Evolutionary conservation across 352 stramenopile genomes (phyloP), one percentile per base, ranked within the genome.

Genomic region (Phytophthora sansomeana): DNA sequence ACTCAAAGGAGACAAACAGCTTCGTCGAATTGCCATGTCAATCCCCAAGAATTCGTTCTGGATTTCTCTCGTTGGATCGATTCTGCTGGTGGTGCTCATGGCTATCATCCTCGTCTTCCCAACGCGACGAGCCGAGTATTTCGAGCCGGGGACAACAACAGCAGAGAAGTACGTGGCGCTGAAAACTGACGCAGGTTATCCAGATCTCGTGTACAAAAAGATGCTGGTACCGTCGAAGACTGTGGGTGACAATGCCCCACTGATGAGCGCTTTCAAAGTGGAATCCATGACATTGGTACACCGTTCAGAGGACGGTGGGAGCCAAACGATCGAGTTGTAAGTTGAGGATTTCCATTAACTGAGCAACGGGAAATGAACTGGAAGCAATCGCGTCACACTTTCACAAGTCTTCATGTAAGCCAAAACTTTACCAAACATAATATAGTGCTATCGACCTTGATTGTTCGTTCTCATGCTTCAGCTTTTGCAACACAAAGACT

Each of bases 1-100:
- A 53, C 71, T 82, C 30, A 77, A 82, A 42, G 74, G 74, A 9
- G 71, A 82, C 41, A 42, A 54, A 8, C 70, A 79, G 36, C 51
- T 77, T 8, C 70, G 74, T 11, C 48, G 50, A 16, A 70, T 80
- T 44, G 62, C 61, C 14, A 68, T 82, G 30, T 63, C 55, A 0
- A 80, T 82, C 50, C 70, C 74, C 0, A 16, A 14, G 3, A 73
- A 73, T 16, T 75, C 74, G 29, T 79, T 77, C 59, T 58, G 63
- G 39, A 72, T 74, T 17, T 80, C 74, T 3, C 53, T 79, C 51
- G 53, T 41, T 1, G 74, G 67, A 0, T 76, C 65, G 32, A 28
- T 71, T 7, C 32, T 70, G 11, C 46, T 82, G 3, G 24, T 82
- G 0, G 24, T 55, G 1, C 21, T 76, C 35, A 75, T 68, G 56